Evolutionary conservation across 164 flowering plant genomes (phyloP), one percentile per base, ranked within the genome.

Genomic region (Stephania yunnanensis): DNA sequence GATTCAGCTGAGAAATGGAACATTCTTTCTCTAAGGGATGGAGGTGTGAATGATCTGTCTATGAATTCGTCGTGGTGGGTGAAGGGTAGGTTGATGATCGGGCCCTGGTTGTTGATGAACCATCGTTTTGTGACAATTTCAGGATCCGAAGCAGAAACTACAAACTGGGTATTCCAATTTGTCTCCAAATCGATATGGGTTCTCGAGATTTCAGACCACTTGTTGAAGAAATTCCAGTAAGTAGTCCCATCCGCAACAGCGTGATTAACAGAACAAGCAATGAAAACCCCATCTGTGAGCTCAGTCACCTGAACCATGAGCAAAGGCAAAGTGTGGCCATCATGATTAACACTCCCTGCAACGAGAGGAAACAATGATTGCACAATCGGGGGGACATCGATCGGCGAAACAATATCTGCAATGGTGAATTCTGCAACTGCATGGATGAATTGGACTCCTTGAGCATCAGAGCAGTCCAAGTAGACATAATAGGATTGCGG

Each of bases 171-270:
- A 2, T 77, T 46, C 15, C 46, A 22, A 36, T 36, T 36, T 1
- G 42, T 36, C 42, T 36, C 42, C 4, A 36, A 36, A 2, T 36
- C 42, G 42, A 36, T 4, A 36, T 36, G 42, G 42, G 53, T 77
- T 66, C 74, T 79, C 22, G 75, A 83, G 58, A 87, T 79, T 71
- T 89, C 87, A 7, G 92, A 83, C 83, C 82, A 86, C 0, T 83
- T 6, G 31, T 85, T 86, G 75, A 87, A 78, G 82, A 89, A 89
- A 75, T 86, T 64, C 92, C 89, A 89, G 79, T 46, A 89, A n/a
- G 90, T 81, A 15, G 86, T 83, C 0, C 90, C 92, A 70, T 89
- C 89, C 1, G 50, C 88, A 2, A 83, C 9, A 31, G 10, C 52
- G 55, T 89, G 90, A 71, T 86, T 87, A 44, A 86, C 67, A 29